Percentiles rank a stretch among this genome's conserved stretches.
phyloP scores from a whole-genome alignment of 1,284 basidiomycete species.

The Boletus subluridellus region DNA sequence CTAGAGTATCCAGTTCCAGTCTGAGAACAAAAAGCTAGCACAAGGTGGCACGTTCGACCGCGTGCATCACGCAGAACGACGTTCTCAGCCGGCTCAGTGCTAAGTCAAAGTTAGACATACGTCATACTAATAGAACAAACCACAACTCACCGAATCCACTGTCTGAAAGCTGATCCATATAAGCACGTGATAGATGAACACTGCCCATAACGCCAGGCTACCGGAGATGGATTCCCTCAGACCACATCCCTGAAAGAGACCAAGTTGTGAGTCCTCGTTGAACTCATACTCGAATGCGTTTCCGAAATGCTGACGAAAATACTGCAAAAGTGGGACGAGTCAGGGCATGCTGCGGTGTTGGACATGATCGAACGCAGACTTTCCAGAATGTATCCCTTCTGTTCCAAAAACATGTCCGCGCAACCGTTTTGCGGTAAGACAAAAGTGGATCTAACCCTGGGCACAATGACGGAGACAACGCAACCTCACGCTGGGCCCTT shows the following conservation, averaged over 20 bases:
- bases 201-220: slow-evolving; percentile 9
- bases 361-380: slow-evolving; percentile 62
- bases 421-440: slow-evolving; percentile 1
- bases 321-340: slow-evolving; percentile 68
- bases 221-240: slow-evolving; percentile 53
- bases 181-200: slow-evolving; percentile 10
- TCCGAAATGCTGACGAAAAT: slow-evolving; percentile 74
- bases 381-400: slow-evolving; percentile 73
- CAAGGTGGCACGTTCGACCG: slow-evolving; percentile 37
- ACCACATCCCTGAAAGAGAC: slow-evolving; percentile 76
- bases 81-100: slow-evolving; percentile 85
- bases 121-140: slow-evolving; percentile 2
- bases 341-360: slow-evolving; percentile 38
- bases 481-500: slow-evolving; percentile 67
- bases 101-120: slow-evolving; percentile 22
- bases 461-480: slow-evolving; percentile 70
- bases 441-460: slow-evolving; percentile 50
- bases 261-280: slow-evolving; percentile 77
- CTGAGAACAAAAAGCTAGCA: neutral
- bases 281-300: slow-evolving; percentile 78
- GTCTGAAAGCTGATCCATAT: slow-evolving; percentile 74
- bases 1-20: slow-evolving; percentile 55
- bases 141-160: slow-evolving; percentile 66
- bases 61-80: slow-evolving; percentile 58
- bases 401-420: slow-evolving; percentile 26